Base-by-base conservation (phyloP, 805 yeast species). In the Candida anglica region DNA sequence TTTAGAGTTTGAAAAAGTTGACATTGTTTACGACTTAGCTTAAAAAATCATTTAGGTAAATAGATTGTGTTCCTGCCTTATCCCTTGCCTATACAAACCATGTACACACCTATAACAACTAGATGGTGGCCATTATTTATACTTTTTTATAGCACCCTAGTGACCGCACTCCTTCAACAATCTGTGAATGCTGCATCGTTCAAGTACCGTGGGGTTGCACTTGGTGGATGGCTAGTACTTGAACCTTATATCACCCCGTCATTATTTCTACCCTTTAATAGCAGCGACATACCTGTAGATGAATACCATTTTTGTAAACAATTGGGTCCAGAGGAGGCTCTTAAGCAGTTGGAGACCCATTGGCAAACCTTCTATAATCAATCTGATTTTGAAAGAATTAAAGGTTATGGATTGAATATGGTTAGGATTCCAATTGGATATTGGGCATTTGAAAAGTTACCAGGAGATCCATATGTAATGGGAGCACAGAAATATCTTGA, bases 391-490 rank as follows among this genome's bases (percentile, higher is more conserved):
- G 46, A 53, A 18, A 60, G 64, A 25, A 79, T 80, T 19, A 64
- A 63, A 33, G 47, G 47, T 3, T 63, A 60, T 44, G 87, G 86
- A 0, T 70, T 81, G 41, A 80, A 82, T 47, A 63, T 80, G 50
- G 86, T 83, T n/a, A 36, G 93, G 31, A 70, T 85, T 23, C 93
- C 93, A 0, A 72, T 83, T 32, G 91, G 91, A 2, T 84, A 84
- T 53, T 85, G 94, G 93, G 86, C 89, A 1, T 80, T 79, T 59
- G 68, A 67, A 37, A 58, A 57, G 23, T 30, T 53, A 58, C 32
- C 57, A 10, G 55, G 51, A 20, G 87, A 81, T 53, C 86, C 86
- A 0, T 81, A 78, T 45, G 79, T 79, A 8, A 69, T 65, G 34
- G 86, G 86, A 8, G 86, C 83, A 40, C 78, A 77, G 33, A 58